A percentile compares a stretch with the other conserved stretches of the same genome.
Conservation (phyloP, 768 basidiomycete species). For the Trametes sanguinea region DNA sequence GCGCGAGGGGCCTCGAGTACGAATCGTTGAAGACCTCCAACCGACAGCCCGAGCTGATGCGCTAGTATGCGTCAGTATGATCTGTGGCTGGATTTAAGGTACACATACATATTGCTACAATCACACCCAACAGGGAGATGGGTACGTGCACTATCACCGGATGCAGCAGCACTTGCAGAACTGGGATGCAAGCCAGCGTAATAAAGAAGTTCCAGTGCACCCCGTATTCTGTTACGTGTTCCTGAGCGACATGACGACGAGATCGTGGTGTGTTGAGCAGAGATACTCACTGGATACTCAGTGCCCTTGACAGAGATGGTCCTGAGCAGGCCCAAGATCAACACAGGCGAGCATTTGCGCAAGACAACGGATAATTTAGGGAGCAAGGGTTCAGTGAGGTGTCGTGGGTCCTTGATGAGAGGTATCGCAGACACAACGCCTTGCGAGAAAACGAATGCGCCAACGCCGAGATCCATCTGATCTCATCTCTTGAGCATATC, state of each 20-base stretch:
- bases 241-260: constrained; percentile 45
- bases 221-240: constrained; percentile 96
- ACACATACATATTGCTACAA: constrained; percentile 57
- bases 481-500: neutral
- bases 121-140: constrained; percentile 61
- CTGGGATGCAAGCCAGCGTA: constrained; percentile 79
- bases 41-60: constrained; percentile 69
- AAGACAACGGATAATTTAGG: constrained; percentile 53
- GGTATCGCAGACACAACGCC: constrained; percentile 90
- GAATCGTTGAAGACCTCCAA: constrained; percentile 57
- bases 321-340: constrained; percentile 73
- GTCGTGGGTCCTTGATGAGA: constrained; percentile 60
- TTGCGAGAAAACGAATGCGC: constrained; percentile 96
- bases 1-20: constrained; percentile 66
- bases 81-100: neutral
- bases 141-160: constrained; percentile 61
- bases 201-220: constrained; percentile 99
- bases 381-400: constrained; percentile 50
- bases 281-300: constrained; percentile 82
- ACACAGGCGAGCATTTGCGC: constrained; percentile 66
- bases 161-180: constrained; percentile 68
- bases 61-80: constrained; percentile 41
- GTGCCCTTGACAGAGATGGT: constrained; percentile 88
- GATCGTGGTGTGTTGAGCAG: neutral
- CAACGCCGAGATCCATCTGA: constrained; percentile 98